Percentiles rank a stretch among this genome's conserved stretches.
phyloP scores from a whole-genome alignment of 345 rosid genomes.

The Noccaea bulbosa region DNA sequence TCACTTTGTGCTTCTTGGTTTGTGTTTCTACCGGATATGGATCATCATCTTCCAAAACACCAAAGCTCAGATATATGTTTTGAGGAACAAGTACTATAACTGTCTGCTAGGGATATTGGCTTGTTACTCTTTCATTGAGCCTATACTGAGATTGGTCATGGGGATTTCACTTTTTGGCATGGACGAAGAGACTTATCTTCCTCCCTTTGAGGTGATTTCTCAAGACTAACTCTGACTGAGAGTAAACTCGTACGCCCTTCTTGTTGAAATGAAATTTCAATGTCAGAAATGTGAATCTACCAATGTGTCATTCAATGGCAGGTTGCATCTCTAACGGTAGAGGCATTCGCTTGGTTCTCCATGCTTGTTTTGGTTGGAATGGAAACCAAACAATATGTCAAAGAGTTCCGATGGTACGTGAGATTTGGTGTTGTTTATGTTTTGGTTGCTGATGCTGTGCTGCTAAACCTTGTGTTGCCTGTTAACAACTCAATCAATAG shows the following conservation, averaged over 20 bases:
- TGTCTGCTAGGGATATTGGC: conserved; percentile 68
- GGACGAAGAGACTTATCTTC: conserved; percentile 55
- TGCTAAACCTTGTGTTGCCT: conserved; percentile 69
- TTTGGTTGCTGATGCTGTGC: conserved; percentile 82
- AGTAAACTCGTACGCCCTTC: background rate
- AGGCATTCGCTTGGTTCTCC: conserved; percentile 81
- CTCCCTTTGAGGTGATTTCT: conserved; percentile 78
- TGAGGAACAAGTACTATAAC: conserved; percentile 68
- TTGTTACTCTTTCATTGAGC: conserved; percentile 67
- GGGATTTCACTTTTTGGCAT: conserved; percentile 62
- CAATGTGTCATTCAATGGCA: conserved; percentile 36
- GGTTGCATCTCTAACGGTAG: conserved; percentile 64
- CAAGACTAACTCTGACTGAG: background rate
- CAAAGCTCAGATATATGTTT: conserved; percentile 61
- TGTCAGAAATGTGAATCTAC: conserved; percentile 1
- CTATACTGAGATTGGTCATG: conserved; percentile 70
- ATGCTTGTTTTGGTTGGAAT: conserved; percentile 65
- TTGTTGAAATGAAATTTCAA: conserved; percentile 7
- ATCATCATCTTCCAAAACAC: conserved; percentile 53
- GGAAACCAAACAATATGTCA: conserved; percentile 68
- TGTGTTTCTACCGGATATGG: conserved; percentile 78
- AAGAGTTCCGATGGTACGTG: conserved; percentile 83
- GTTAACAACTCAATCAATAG: conserved; percentile 56
- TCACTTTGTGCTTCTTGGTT: conserved; percentile 65
- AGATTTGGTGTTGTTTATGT: conserved; percentile 82